Evolutionary conservation across 1,139 yeast genomes (phyloP), one percentile per base, ranked within the genome.

Genomic region (Kodamaea anthophila): DNA sequence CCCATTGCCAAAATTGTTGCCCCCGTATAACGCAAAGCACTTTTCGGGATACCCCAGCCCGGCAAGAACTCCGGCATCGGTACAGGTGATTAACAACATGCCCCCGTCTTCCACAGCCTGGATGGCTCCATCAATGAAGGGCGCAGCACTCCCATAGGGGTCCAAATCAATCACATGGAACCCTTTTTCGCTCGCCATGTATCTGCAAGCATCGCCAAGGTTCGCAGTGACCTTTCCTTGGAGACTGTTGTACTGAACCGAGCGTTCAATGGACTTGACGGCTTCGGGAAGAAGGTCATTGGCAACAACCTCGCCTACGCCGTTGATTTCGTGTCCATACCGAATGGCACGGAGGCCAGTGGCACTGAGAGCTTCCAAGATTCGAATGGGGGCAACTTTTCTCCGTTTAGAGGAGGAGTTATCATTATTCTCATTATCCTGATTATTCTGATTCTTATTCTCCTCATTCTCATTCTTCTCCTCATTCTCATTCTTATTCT

Each of bases 141-240:
- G 97, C 1, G 96, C 75, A 0, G 96, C 98, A 0, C 96, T 82
- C 13, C 99, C 99, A 51, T 91, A 91, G 0, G 99, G 99, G 51
- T 91, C 99, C 34, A 91, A 68, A 56, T 91, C 99, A 34, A 93
- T 76, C 8, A 85, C 84, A 49, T 91, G 94, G 56, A 81, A 83
- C 32, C 67, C 65, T 14, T 46, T 47, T 13, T 58, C 60, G 18
- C 58, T 51, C 32, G 68, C 63, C 96, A 91, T 86, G 49, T 70
- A 75, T 28, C 75, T 75, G 41, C 82, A 85, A 15, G 98, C 98
- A 58, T 91, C 97, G 13, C 91, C 96, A 44, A 72, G 71, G 45
- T 84, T 79, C 8, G 93, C 69, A 23, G 51, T 54, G 15, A 91
- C 86, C 20, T 60, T 56, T 14, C 50, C 50, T 4, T 53, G 49